Base-by-base conservation (phyloP, 768 basidiomycete species). In the Podaxis sp. region DNA sequence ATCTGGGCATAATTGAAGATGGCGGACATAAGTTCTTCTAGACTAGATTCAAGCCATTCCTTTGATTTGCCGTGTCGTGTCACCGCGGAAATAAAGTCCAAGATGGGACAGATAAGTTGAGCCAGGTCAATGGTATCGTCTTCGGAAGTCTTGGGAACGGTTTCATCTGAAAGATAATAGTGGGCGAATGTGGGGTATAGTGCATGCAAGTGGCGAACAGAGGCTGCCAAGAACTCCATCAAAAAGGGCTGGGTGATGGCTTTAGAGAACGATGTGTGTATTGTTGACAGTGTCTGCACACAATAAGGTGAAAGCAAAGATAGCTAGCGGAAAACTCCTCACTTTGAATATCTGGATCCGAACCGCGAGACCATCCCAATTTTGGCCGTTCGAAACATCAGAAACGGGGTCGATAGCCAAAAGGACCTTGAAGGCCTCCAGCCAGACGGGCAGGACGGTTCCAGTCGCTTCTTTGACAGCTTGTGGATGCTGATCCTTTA, bases 401-500 rank as follows among this genome's bases (percentile, higher is more conserved):
- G 77, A 74, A 22, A 79, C 75, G 0, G 89, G 84, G 70, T 93
- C 87, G 22, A 84, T 73, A 56, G 76, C 80, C 24, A 98, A 78
- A 13, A 98, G 79, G 15, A 87, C 85, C 65, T 86, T 87, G 80
- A 98, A 95, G 0, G 93, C 92, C 40, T 90, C 89, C n/a, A 98
- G 76, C 97, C 97, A 99, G 15, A 87, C 81, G 1, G 96, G 93
- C 5, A 96, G 84, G 46, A 98, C 87, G 49, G 86, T 83, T 26
- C 84, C 87, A 38, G 86, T 84, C 0, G 95, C 95, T 66, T 92
- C 89, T 69, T 91, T 91, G 40, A 93, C 92, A 0, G 92, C 85
- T 62, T 90, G 86, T 0, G 95, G 93, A 68, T 95, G 90, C 67
- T 95, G 90, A 39, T 95, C 94, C 72, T 95, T 95, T 61, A 99